Evolutionary conservation across 371 early-diverging fungal species (phyloP).

Genomic region (Rhizopus sp.): DNA sequence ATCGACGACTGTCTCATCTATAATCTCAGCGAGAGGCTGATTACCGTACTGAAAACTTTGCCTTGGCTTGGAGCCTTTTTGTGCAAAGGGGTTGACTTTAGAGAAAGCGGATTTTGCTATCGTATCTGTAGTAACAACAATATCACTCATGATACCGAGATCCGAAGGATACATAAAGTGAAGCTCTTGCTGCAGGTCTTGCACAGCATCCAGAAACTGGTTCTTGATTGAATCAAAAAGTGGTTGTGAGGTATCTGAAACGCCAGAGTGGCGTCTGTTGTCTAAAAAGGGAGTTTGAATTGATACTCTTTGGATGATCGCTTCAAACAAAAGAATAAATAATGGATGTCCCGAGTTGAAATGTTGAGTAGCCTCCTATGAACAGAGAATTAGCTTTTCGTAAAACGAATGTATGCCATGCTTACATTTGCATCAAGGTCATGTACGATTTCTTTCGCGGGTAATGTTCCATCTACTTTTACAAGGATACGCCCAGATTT

Average conservation of each 20-base stretch:
- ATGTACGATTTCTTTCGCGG: constrained; percentile 30
- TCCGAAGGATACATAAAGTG: constrained; percentile 24
- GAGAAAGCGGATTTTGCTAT: constrained; percentile 11
- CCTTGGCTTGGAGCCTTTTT: neutral
- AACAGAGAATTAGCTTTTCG: neutral
- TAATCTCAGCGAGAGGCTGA: neutral
- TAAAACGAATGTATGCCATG: no score
- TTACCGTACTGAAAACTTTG: neutral
- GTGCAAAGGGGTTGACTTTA: neutral
- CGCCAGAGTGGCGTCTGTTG: constrained; percentile 13
- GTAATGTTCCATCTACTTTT: constrained; percentile 44
- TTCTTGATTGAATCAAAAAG: constrained; percentile 10
- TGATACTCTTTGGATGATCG: constrained; percentile 14
- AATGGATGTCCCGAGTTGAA: constrained; percentile 28
- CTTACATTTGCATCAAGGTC: constrained; percentile 28
- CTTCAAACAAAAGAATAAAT: constrained; percentile 31
- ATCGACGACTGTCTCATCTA: neutral
- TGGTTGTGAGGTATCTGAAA: constrained; percentile 12
- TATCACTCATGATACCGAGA: constrained; percentile 42
- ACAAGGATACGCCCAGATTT: constrained; percentile 38
- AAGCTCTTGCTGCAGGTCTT: constrained; percentile 30
- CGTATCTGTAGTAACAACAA: constrained; percentile 33
- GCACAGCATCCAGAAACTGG: constrained; percentile 29
- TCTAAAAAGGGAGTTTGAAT: neutral
- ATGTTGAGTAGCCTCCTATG: constrained; percentile 15